A percentile compares a stretch with the other conserved stretches of the same genome.
Conservation (phyloP, 2,329 filamentous ascomycete species). For the Curvularia sp. region DNA sequence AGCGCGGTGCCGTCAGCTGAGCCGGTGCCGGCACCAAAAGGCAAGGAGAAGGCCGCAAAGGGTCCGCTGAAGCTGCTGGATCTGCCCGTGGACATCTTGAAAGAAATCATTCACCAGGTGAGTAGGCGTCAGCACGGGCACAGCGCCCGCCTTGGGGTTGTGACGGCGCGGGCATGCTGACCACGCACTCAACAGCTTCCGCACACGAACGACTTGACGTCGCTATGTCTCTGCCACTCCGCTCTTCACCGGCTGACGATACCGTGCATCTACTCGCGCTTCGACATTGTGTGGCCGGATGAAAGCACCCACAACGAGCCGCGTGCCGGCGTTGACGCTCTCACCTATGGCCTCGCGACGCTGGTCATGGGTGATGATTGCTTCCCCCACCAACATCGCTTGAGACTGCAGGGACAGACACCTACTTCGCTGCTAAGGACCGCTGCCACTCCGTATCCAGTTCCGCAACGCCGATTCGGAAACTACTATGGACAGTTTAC, state of each 20-base stretch:
- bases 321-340: constrained; percentile 77
- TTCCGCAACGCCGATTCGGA: constrained; percentile 61
- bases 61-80: constrained; percentile 72
- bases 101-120: constrained; percentile 81
- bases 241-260: constrained; percentile 77
- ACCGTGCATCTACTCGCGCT: constrained; percentile 81
- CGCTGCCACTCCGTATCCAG: constrained; percentile 42
- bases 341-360: constrained; percentile 82
- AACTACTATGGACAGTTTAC: constrained; percentile 82
- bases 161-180: constrained; percentile 19
- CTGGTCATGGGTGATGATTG: constrained; percentile 75
- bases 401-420: constrained; percentile 29
- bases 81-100: constrained; percentile 78
- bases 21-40: constrained; percentile 57
- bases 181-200: constrained; percentile 64
- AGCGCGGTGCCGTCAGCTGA: constrained; percentile 29
- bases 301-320: constrained; percentile 69
- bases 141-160: not conserved
- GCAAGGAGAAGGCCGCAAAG: constrained; percentile 56
- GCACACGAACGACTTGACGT: constrained; percentile 81
- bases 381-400: constrained; percentile 58
- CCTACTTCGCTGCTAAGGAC: constrained; percentile 17
- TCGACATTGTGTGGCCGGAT: constrained; percentile 90
- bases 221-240: constrained; percentile 79
- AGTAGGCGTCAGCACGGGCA: constrained; percentile 26